phyloP scores from a whole-genome alignment of 2,329 filamentous ascomycete genomes.

The Chaetomium olivaceum region DNA sequence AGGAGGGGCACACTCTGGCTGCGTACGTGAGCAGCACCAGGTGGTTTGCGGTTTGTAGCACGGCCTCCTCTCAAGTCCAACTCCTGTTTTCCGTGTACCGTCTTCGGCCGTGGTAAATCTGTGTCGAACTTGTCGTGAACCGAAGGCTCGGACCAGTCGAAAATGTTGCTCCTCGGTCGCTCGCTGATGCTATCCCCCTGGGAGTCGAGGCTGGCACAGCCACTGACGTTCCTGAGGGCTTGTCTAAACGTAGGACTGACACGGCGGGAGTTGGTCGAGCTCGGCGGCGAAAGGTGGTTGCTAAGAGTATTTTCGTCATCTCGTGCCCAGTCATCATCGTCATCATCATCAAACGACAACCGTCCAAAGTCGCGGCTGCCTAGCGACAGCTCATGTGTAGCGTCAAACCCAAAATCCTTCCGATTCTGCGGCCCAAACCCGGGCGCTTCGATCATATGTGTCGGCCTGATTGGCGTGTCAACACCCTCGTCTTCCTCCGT shows the following conservation, averaged over 20 bases:
- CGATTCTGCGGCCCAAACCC: constrained; percentile 32
- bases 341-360: constrained; percentile 61
- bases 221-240: constrained; percentile 55
- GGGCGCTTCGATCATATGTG: constrained; percentile 37
- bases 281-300: constrained; percentile 60
- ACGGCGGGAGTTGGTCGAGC: constrained; percentile 54
- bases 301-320: constrained; percentile 55
- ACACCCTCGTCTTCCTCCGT: constrained; percentile 63
- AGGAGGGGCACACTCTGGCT: constrained; percentile 80
- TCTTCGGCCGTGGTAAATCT: constrained; percentile 66
- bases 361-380: constrained; percentile 48
- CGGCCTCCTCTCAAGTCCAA: constrained; percentile 70
- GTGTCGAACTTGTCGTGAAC: constrained; percentile 61
- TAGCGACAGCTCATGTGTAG: constrained; percentile 39
- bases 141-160: constrained; percentile 74
- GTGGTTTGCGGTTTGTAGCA: constrained; percentile 64
- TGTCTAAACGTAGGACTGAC: constrained; percentile 56
- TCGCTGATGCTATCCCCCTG: constrained; percentile 42
- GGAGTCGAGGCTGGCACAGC: constrained; percentile 46
- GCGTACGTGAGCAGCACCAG: constrained; percentile 69
- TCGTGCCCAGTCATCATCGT: constrained; percentile 64
- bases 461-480: constrained; percentile 51
- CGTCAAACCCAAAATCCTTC: constrained; percentile 30
- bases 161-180: constrained; percentile 66
- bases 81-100: constrained; percentile 75